Percentiles rank a stretch among this genome's conserved stretches.
Evolutionary conservation across 352 stramenopile species (phyloP).

Genomic region (Phytophthora pini): DNA sequence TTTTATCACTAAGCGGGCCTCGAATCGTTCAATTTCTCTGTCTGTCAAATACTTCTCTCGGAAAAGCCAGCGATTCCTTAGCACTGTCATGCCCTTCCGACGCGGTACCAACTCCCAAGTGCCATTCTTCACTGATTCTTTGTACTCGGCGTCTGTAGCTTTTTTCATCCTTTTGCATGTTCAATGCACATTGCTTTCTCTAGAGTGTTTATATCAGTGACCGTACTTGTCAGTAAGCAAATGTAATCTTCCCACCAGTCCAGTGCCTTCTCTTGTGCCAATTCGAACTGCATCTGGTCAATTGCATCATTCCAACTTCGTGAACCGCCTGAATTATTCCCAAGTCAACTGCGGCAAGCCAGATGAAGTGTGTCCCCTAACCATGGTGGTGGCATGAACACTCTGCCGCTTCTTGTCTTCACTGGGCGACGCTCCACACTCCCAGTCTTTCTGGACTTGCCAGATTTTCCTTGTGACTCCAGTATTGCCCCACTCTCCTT

Average conservation of each 20-base stretch:
- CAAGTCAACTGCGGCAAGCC: constrained; percentile 1
- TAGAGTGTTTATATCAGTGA: constrained; percentile 3
- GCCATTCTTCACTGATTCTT: constrained; percentile 5
- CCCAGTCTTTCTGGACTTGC: neutral
- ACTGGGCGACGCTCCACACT: neutral
- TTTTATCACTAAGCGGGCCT: constrained; percentile 11
- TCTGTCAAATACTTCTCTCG: constrained; percentile 3
- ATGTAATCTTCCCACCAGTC: constrained; percentile 18
- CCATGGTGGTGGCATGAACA: neutral
- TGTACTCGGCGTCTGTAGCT: neutral
- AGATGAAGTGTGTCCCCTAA: constrained; percentile 3
- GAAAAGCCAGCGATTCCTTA: constrained; percentile 14
- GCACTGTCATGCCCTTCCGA: constrained; percentile 6
- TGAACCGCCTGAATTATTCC: neutral
- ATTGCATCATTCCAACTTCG: constrained; percentile 3
- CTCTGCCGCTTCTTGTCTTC: constrained; percentile 9
- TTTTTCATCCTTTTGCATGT: neutral
- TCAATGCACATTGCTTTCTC: constrained; percentile 3
- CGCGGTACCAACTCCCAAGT: constrained; percentile 11
- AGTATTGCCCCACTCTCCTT: neutral
- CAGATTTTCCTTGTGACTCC: neutral
- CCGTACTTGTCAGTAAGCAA: neutral
- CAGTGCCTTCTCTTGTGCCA: constrained; percentile 7
- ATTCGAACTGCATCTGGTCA: constrained; percentile 8
- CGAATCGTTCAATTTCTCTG: constrained; percentile 10